Base-by-base conservation (phyloP, 805 yeast species). In the Candida sakaeoensis region DNA sequence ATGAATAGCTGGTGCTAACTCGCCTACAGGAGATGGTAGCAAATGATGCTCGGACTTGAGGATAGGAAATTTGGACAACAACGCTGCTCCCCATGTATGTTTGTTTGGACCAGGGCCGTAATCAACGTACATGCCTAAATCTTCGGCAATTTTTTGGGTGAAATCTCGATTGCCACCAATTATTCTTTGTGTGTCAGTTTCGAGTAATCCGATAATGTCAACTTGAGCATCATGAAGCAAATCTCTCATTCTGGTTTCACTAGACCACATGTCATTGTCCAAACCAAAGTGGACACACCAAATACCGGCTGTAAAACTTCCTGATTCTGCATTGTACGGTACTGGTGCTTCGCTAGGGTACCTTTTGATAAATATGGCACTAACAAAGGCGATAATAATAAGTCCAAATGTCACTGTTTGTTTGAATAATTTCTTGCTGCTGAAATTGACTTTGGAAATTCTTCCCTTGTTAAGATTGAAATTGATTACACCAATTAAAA, bases 271-370 rank as follows among this genome's bases (percentile, higher is more conserved):
- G 57, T 89, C 96, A 60, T 93, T 93, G 60, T 93, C 99, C 37
- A 93, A 73, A 17, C 97, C 99, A 58, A 93, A 93, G 65, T 93
- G 99, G 48, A 93, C 82, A 16, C 98, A 91, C 99, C 99, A 93
- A 45, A 93, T 90, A 58, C 98, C 99, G 2, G 97, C 90, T 1
- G 96, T 89, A 52, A 93, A 76, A 4, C 86, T 59, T 49, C 80
- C 76, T 2, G 86, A 73, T n/a, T 72, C 72, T 15, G 41, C 53
- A 44, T 68, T 59, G 46, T 53, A 63, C 24, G 73, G 74, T 24
- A 81, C 84, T 51, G 77, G 74, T 8, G 93, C 89, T 33, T 28
- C 9, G 10, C 90, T 89, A 23, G 79, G 80, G 12, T 62, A 65
- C 42, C 79, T 70, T 49, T 79, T 78, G 57, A 80, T 70, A 41